Percentiles rank a stretch among this genome's conserved stretches.
Conservation (phyloP, 495 filamentous ascomycete species). For the Arthonia radiata region DNA sequence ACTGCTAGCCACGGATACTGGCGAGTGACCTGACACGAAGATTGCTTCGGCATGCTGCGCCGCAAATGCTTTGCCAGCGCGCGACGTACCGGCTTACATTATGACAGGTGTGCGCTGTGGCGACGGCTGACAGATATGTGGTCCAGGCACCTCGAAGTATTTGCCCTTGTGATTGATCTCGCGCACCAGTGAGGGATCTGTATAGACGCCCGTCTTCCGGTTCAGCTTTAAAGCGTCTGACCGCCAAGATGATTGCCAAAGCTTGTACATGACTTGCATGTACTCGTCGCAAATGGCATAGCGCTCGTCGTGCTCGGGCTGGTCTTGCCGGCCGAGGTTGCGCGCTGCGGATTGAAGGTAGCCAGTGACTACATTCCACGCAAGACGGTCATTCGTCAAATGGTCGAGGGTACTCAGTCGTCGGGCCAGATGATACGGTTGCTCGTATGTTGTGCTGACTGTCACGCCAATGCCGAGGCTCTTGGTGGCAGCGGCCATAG, state of each 20-base stretch:
- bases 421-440: slow-evolving; percentile 42
- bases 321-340: slow-evolving; percentile 30
- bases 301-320: slow-evolving; percentile 41
- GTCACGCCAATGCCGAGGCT: slow-evolving; percentile 50
- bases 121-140: slow-evolving; percentile 36
- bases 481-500: slow-evolving; percentile 29
- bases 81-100: slow-evolving; percentile 38
- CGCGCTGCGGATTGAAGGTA: slow-evolving; percentile 42
- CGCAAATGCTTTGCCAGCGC: slow-evolving; percentile 35
- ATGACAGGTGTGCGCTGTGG: slow-evolving; percentile 42
- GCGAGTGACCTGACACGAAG: slow-evolving; percentile 24
- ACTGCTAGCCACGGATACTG: slow-evolving; percentile 16
- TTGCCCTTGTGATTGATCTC: slow-evolving; percentile 42
- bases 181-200: slow-evolving; percentile 30
- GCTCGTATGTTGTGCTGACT: slow-evolving; percentile 39
- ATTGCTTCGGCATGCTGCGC: slow-evolving; percentile 38
- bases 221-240: slow-evolving; percentile 38
- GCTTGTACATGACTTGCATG: slow-evolving; percentile 41
- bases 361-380: slow-evolving; percentile 46
- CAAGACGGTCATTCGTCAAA: slow-evolving; percentile 36
- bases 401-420: slow-evolving; percentile 42
- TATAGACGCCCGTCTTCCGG: slow-evolving; percentile 28
- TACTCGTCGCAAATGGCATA: slow-evolving; percentile 46
- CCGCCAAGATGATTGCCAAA: slow-evolving; percentile 44
- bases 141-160: slow-evolving; percentile 38